Percentiles rank a stretch among this genome's conserved stretches.
Evolutionary conservation across 2,329 filamentous ascomycete species (phyloP).

Genomic region (Fusarium odoratissimum): DNA sequence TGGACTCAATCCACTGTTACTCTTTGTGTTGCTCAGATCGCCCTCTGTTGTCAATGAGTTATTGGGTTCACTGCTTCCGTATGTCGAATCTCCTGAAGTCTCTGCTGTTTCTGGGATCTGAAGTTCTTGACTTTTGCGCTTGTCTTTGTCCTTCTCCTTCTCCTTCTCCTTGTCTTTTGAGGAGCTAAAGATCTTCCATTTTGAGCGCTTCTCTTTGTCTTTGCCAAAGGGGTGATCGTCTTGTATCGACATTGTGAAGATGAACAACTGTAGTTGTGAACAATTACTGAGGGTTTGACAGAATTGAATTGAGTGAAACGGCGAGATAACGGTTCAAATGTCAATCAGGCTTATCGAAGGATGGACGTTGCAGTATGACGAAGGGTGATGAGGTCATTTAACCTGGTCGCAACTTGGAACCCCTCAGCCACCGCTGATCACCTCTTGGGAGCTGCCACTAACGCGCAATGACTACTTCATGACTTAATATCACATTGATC

Average conservation of each 20-base stretch:
- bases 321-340: background rate
- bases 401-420: conserved; percentile 21
- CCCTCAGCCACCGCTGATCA: conserved; percentile 25
- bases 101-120: background rate
- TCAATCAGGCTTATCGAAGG: conserved; percentile 25
- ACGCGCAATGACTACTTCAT: conserved; percentile 33
- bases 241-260: conserved; percentile 8
- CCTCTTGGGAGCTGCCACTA: conserved; percentile 20
- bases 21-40: conserved; percentile 21
- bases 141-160: conserved; percentile 29
- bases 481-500: conserved; percentile 17
- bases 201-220: conserved; percentile 42
- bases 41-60: conserved; percentile 42
- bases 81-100: conserved; percentile 36
- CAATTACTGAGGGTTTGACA: background rate
- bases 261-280: background rate
- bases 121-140: conserved; percentile 25
- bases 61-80: conserved; percentile 41
- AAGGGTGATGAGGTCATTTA: conserved; percentile 28
- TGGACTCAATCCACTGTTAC: conserved; percentile 6
- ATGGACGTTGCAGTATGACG: conserved; percentile 21
- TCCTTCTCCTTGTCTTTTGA: conserved; percentile 39
- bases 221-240: conserved; percentile 18
- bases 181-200: conserved; percentile 43
- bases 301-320: background rate